Evolutionary conservation across 805 yeast species (phyloP).

Genomic region (Deakozyma indianensis): DNA sequence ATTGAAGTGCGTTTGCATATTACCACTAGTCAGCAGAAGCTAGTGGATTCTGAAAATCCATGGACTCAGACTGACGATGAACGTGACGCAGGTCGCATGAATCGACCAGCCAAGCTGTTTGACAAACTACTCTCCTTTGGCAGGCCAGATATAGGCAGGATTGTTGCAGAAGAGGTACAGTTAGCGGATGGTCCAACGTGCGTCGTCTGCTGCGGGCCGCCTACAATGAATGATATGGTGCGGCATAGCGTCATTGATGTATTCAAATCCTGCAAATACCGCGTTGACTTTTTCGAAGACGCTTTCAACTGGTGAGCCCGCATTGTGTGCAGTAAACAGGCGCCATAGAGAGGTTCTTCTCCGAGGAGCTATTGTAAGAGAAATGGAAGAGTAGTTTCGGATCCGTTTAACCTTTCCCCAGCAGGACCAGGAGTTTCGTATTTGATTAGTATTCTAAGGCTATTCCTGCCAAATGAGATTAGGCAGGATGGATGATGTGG

Average conservation of each 20-base stretch:
- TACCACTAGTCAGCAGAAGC: not conserved
- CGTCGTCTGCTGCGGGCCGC: constrained; percentile 51
- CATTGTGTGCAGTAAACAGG: too few relatives aligned
- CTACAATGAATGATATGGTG: constrained; percentile 39
- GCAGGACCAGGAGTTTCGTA: too few relatives aligned
- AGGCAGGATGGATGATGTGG: too few relatives aligned
- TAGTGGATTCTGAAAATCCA: not conserved
- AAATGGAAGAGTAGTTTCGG: too few relatives aligned
- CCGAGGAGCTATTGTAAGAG: too few relatives aligned
- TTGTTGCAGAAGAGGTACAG: constrained; percentile 24
- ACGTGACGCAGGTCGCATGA: too few relatives aligned
- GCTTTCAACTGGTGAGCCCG: constrained; percentile 63
- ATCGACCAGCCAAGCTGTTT: too few relatives aligned
- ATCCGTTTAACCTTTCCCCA: too few relatives aligned
- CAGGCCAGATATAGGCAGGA: constrained; percentile 29
- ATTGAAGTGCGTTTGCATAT: not conserved
- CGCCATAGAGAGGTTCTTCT: too few relatives aligned
- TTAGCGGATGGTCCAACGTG: constrained; percentile 31
- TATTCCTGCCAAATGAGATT: too few relatives aligned
- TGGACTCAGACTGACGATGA: not conserved
- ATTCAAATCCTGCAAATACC: constrained; percentile 26
- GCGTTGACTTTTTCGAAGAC: constrained; percentile 58
- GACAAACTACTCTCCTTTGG: too few relatives aligned
- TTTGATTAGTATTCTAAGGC: too few relatives aligned
- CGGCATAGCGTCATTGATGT: constrained; percentile 33